These are phyloP conservation scores for Glaciozyma antarctica DNA, from an alignment of 768 basidiomycete genomes.

Conservation along the genomic window DNA sequence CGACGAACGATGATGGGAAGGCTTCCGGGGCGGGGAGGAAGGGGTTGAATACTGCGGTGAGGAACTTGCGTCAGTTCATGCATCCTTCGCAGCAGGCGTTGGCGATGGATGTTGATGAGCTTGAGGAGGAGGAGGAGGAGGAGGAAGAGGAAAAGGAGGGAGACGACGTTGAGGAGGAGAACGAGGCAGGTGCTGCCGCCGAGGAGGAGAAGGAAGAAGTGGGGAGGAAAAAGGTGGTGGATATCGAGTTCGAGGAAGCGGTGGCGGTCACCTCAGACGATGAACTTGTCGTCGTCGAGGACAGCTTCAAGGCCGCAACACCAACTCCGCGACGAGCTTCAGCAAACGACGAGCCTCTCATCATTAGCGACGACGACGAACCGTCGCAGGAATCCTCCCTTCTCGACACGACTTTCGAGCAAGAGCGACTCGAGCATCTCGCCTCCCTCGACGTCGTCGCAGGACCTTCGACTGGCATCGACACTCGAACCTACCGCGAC, in stretches of 20 bases:
- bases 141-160: neutral
- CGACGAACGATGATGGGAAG: neutral
- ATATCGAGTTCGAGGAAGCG: neutral
- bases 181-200: neutral
- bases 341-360: neutral
- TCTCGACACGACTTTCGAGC: neutral
- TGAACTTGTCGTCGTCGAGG: constrained; percentile 2
- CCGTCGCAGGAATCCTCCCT: neutral
- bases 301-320: neutral
- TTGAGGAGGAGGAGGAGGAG: neutral
- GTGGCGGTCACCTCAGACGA: neutral
- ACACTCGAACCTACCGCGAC: constrained; percentile 1
- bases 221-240: neutral
- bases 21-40: neutral
- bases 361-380: constrained; percentile 8
- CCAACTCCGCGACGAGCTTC: too few species aligned
- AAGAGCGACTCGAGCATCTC: constrained; percentile 1
- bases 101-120: neutral
- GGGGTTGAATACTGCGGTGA: neutral
- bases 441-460: neutral
- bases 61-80: constrained; percentile 1
- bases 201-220: neutral
- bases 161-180: neutral
- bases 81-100: neutral
- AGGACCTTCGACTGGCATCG: neutral